Evolutionary conservation across 371 early-diverging fungal genomes (phyloP).

Genomic region (Fennellomyces sp.): DNA sequence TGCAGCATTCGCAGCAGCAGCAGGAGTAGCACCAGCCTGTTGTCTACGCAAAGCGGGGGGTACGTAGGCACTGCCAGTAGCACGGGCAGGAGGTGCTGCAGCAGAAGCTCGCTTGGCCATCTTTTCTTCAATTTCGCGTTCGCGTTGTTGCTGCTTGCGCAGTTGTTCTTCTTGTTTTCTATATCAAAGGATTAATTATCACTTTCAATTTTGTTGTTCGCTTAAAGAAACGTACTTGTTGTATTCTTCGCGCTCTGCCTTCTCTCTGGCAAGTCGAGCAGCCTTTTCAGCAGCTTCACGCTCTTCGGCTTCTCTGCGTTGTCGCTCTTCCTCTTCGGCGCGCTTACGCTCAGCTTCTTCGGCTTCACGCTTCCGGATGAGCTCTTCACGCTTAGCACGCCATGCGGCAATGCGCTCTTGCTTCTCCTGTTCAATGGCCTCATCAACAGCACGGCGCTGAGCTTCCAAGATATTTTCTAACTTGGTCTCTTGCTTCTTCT

Average conservation of each 20-base stretch:
- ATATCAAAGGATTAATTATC: neutral
- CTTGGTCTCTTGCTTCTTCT: constrained; percentile 58
- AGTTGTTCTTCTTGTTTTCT: constrained; percentile 42
- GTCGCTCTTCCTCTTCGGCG: constrained; percentile 43
- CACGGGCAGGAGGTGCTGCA: constrained; percentile 12
- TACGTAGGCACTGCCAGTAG: constrained; percentile 15
- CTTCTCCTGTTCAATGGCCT: constrained; percentile 74
- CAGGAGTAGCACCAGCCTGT: neutral
- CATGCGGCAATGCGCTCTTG: constrained; percentile 61
- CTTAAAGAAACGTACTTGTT: constrained; percentile 28
- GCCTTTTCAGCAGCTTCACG: constrained; percentile 25
- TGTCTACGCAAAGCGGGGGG: constrained; percentile 20
- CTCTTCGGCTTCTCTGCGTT: constrained; percentile 29
- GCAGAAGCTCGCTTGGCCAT: constrained; percentile 6
- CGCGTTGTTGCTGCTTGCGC: constrained; percentile 41
- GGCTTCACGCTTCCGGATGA: constrained; percentile 34
- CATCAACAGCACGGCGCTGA: constrained; percentile 51
- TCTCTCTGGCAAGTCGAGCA: constrained; percentile 36
- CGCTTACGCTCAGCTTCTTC: constrained; percentile 43
- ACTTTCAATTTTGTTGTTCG: constrained; percentile 16
- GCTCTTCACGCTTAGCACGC: constrained; percentile 54
- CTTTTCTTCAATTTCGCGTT: constrained; percentile 45
- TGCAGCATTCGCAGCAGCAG: neutral
- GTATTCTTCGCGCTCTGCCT: constrained; percentile 27
- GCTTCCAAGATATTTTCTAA: constrained; percentile 57